Base-by-base conservation (phyloP, 176 grass and related monocot genomes). In the Carex littledalei region DNA sequence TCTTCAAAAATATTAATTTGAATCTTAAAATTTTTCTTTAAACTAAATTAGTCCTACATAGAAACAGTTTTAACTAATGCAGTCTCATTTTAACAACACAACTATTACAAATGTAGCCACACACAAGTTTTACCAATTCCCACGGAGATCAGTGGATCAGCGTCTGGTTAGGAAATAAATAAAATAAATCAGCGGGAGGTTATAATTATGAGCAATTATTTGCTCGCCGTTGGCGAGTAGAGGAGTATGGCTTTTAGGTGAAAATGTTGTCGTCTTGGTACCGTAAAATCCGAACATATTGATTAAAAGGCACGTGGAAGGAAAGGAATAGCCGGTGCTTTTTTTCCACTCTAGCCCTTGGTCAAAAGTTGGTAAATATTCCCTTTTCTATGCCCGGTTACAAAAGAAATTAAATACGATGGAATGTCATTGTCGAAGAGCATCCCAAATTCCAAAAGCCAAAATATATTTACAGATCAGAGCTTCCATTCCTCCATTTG, bases 191-290 rank as follows among this genome's bases (percentile, higher is more conserved):
- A 65, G 29, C 12, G 26, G 24, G 63, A 65, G 41, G 31, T 68
- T 37, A 26, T 26, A 53, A 54, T 53, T 53, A 54, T 54, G 72
- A 4, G 8, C 5, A 76, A 54, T 76, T 29, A 76, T 76, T 76
- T 54, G 72, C 21, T 76, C 17, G 21, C 63, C 59, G 43, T 64
- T 47, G 55, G 29, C 0, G 29, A 29, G 22, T 79, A 26, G 26
- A 26, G 26, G 18, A 66, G 80, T 13, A 64, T 82, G 37, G 39
- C 80, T 82, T 82, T 82, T 82, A 82, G 80, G 80, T 83, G 80
- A 67, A 67, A 83, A 83, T 67, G 39, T 65, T 66, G 80, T 49
- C 63, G 60, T 47, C 3, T 45, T 65, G 59, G 37, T 52, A 67
- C 58, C 20, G 21, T 65, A 65, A 49, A 47, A 83, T 41, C 37